Conservation (phyloP, 768 basidiomycete species). For the Suillus weaverae region DNA sequence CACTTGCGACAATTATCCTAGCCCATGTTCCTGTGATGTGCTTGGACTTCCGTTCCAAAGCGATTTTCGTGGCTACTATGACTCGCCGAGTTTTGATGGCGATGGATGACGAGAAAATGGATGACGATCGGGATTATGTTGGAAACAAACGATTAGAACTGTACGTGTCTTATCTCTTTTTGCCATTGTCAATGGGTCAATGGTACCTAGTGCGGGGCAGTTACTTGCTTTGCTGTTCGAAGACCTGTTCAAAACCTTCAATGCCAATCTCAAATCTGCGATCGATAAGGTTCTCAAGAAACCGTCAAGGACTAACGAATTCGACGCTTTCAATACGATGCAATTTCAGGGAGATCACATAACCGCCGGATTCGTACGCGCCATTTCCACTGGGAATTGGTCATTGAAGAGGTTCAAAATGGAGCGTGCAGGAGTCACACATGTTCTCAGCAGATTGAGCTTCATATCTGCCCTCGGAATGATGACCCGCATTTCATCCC, state of each 20-base stretch:
- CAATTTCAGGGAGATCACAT: slow-evolving; percentile 96
- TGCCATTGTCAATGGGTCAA: slow-evolving; percentile 13
- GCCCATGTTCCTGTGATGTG: slow-evolving; percentile 93
- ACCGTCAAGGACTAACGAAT: slow-evolving; percentile 89
- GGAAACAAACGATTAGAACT: slow-evolving; percentile 98
- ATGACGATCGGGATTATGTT: slow-evolving; percentile 98
- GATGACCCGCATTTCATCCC: slow-evolving; percentile 99
- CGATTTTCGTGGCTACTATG: slow-evolving; percentile 98
- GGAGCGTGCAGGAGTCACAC: slow-evolving; percentile 98
- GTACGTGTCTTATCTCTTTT: slow-evolving; percentile 46
- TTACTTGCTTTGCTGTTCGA: slow-evolving; percentile 94
- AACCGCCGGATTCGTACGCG: slow-evolving; percentile 92
- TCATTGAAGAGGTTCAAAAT: slow-evolving; percentile 98
- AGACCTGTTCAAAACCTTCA: slow-evolving; percentile 98
- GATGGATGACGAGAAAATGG: slow-evolving; percentile 94
- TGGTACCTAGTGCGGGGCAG: slow-evolving; percentile 78
- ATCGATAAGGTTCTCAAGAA: slow-evolving; percentile 99
- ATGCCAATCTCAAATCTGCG: slow-evolving; percentile 88
- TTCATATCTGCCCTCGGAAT: slow-evolving; percentile 98
- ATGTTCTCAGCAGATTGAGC: slow-evolving; percentile 91
- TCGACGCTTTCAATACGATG: slow-evolving; percentile 93
- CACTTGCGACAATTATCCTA: slow-evolving; percentile 94
- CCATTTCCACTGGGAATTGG: slow-evolving; percentile 99
- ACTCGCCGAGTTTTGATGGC: slow-evolving; percentile 94
- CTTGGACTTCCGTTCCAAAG: slow-evolving; percentile 89